Evolutionary conservation across 164 flowering plant species (phyloP).

Genomic region (Taxillus chinensis): DNA sequence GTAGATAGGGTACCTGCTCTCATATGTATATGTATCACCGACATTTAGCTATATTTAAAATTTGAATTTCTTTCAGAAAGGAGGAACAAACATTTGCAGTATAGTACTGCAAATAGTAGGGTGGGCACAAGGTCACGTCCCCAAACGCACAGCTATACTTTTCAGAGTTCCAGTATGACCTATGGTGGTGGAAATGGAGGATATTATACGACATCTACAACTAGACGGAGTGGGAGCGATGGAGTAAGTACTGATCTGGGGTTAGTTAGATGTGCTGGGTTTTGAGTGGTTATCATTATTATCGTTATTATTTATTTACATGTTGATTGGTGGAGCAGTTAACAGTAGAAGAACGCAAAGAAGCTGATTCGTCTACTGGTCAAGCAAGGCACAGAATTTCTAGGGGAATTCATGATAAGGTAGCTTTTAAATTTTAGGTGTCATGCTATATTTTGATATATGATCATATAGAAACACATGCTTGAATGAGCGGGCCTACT

Average conservation of each 20-base stretch:
- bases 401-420: neutral
- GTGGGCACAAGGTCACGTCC: constrained; percentile 14
- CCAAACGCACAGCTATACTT: constrained; percentile 23
- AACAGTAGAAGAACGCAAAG: constrained; percentile 1
- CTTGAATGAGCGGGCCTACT: neutral
- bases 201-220: constrained; percentile 67
- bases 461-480: neutral
- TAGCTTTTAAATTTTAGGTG: neutral
- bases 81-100: constrained; percentile 22
- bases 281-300: neutral
- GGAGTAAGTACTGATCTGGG: constrained; percentile 40
- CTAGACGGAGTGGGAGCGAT: constrained; percentile 72
- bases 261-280: neutral
- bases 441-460: neutral
- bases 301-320: neutral
- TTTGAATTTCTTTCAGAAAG: constrained; percentile 14
- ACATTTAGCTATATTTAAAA: too few relatives aligned
- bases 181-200: constrained; percentile 90
- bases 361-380: neutral
- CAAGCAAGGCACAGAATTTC: neutral
- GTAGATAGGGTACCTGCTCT: too few relatives aligned
- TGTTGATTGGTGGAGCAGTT: neutral
- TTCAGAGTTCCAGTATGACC: constrained; percentile 68
- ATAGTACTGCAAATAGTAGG: constrained; percentile 11
- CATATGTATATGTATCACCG: too few relatives aligned